Evolutionary conservation across 805 yeast genomes (phyloP).

Genomic region (Wickerhamomyces hampshirensis): DNA sequence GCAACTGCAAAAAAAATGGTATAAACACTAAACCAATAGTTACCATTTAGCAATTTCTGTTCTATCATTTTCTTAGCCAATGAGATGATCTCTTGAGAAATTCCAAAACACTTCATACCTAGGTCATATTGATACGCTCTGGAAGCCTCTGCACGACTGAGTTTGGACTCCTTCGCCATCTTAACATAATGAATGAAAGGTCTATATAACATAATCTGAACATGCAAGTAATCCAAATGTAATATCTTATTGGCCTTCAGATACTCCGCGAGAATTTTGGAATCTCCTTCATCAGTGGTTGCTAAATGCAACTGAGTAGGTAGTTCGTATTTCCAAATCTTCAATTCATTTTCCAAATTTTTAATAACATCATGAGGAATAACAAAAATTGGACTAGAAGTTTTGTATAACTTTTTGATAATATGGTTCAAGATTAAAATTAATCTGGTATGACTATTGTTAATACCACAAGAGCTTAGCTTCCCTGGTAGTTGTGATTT

Average conservation of each 20-base stretch:
- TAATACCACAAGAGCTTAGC: conserved; percentile 44
- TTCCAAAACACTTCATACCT: conserved; percentile 81
- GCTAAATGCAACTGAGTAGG: conserved; percentile 64
- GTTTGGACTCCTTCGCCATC: conserved; percentile 26
- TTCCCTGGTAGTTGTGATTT: conserved; percentile 30
- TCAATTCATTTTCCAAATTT: conserved; percentile 64
- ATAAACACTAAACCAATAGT: conserved; percentile 92
- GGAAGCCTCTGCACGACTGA: conserved; percentile 30
- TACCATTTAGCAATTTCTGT: conserved; percentile 69
- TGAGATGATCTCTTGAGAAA: conserved; percentile 75
- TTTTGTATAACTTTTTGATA: conserved; percentile 70
- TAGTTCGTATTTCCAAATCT: conserved; percentile 66
- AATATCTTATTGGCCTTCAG: conserved; percentile 71
- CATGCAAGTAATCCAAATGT: conserved; percentile 71
- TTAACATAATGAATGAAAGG: conserved; percentile 72
- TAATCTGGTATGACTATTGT: conserved; percentile 78
- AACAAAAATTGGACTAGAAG: conserved; percentile 32
- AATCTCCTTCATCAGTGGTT: conserved; percentile 27
- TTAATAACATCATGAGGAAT: conserved; percentile 48
- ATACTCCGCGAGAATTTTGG: conserved; percentile 36
- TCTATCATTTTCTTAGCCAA: conserved; percentile 76
- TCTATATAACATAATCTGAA: conserved; percentile 78
- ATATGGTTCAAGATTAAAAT: conserved; percentile 68
- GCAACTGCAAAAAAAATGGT: conserved; percentile 92
- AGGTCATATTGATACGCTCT: conserved; percentile 51